phyloP scores from a whole-genome alignment of 2,329 filamentous ascomycete species.

The Stemphylium lycopersici region DNA sequence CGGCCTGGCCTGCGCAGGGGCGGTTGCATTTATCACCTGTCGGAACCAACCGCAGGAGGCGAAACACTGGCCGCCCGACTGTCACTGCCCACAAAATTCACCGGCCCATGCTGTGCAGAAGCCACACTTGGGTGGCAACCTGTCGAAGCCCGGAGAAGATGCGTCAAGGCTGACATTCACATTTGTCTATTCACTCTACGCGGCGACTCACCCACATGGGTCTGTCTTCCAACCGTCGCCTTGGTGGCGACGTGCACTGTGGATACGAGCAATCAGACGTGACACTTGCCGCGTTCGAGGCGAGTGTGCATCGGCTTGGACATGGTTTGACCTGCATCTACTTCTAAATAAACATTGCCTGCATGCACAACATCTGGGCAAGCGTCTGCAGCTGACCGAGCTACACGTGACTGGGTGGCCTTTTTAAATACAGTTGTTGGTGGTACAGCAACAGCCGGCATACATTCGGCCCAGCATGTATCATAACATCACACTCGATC shows the following conservation, averaged over 20 bases:
- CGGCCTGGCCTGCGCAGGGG: slow-evolving; percentile 18
- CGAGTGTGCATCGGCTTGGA: slow-evolving; percentile 12
- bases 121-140: slow-evolving; percentile 37
- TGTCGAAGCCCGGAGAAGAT: slow-evolving; percentile 36
- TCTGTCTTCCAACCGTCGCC: slow-evolving; percentile 16
- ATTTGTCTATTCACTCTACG: slow-evolving; percentile 7
- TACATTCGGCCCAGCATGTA: neutral
- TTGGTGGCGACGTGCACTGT: slow-evolving; percentile 11
- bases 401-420: slow-evolving; percentile 3
- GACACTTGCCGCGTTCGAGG: slow-evolving; percentile 26
- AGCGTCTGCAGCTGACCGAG: slow-evolving; percentile 10
- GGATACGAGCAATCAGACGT: slow-evolving; percentile 25
- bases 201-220: slow-evolving; percentile 22
- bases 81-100: slow-evolving; percentile 37
- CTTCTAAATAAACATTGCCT: slow-evolving; percentile 20
- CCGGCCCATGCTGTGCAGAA: slow-evolving; percentile 31
- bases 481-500: slow-evolving; percentile 22
- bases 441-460: slow-evolving; percentile 12
- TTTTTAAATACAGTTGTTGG: slow-evolving; percentile 4
- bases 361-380: slow-evolving; percentile 25
- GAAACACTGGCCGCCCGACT: slow-evolving; percentile 27
- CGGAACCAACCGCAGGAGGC: slow-evolving; percentile 23
- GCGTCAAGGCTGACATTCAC: slow-evolving; percentile 31
- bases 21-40: slow-evolving; percentile 34
- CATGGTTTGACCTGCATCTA: slow-evolving; percentile 25